Evolutionary conservation across 2,329 filamentous ascomycete species (phyloP), one percentile per base, ranked within the genome.

Genomic region (Trichoderma afroharzianum): DNA sequence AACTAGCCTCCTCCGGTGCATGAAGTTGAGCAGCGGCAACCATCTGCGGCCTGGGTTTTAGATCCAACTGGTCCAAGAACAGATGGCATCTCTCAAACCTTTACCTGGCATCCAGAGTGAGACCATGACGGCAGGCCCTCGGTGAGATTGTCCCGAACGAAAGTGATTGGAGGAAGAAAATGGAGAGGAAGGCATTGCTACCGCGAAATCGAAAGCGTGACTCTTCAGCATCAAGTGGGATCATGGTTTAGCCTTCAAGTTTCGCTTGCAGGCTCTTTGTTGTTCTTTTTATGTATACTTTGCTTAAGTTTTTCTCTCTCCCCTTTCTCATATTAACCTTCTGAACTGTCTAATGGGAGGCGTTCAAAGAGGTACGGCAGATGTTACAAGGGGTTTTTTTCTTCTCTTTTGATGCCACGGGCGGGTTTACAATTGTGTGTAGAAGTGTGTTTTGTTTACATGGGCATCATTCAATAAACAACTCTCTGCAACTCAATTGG

Each of bases 281-380:
- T 32, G n/a, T 33, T 43, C 15, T 21, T 59, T 6, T 33, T 33
- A 33, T 53, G 26, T 33, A 12, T 12, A 33, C 57, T 21, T 18
- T 9, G 11, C 7, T 26, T n/a, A 26, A 36, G 36, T 58, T 26
- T 32, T 47, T 33, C 28, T 33, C 4, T 58, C 28, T 21, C 12
- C 26, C 24, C 26, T 28, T n/a, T 28, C 36, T 28, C 28, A 33
- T 50, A 47, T 61, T 8, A 28, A 62, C 39, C 28, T 62, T 18
- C 21, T 30, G 55, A 33, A 28, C 15, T 62, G 39, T 53, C 55
- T 28, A 62, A 53, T 36, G 33, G 55, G 67, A 36, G 67, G 57
- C 67, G 67, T 69, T 62, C 30, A 61, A 62, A 62, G 67, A 62
- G 67, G 67, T 43, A 69, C 67, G 67, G 57, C 11, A 18, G 21